A percentile compares a stretch with the other conserved stretches of the same genome.
Conservation (phyloP, 441 rosid genomes). For the Manihot esculenta region DNA sequence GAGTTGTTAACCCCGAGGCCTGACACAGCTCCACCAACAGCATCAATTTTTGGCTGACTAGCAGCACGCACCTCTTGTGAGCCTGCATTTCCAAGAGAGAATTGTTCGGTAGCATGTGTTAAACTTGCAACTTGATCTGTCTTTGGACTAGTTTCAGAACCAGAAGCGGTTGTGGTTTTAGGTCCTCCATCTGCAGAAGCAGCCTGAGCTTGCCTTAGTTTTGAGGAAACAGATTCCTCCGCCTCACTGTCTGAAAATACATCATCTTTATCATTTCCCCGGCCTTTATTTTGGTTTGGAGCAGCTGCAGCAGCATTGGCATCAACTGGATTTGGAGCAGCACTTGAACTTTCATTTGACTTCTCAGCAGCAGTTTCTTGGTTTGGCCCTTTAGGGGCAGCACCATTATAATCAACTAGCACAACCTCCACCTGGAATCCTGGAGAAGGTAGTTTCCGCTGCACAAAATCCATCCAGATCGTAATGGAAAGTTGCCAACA, state of each 20-base stretch:
- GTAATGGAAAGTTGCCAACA: background rate
- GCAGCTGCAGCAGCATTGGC: slow-evolving; percentile 31
- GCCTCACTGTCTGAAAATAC: slow-evolving; percentile 86
- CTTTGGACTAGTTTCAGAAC: slow-evolving; percentile 35
- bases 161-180: slow-evolving; percentile 30
- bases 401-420: slow-evolving; percentile 57
- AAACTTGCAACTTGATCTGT: slow-evolving; percentile 50
- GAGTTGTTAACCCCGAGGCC: slow-evolving; percentile 33
- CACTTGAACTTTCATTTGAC: slow-evolving; percentile 43
- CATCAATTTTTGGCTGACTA: slow-evolving; percentile 35
- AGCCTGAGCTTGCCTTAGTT: slow-evolving; percentile 31
- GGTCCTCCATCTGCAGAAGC: slow-evolving; percentile 37
- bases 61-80: slow-evolving; percentile 27
- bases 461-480: slow-evolving; percentile 31
- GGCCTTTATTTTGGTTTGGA: slow-evolving; percentile 41
- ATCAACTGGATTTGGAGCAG: slow-evolving; percentile 39
- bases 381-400: slow-evolving; percentile 32
- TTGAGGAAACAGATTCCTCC: slow-evolving; percentile 52
- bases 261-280: slow-evolving; percentile 64
- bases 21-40: slow-evolving; percentile 26
- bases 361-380: slow-evolving; percentile 36
- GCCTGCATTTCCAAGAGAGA: slow-evolving; percentile 49
- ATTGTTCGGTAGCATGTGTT: slow-evolving; percentile 50
- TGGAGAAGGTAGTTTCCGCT: slow-evolving; percentile 97
- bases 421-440: slow-evolving; percentile 96